Evolutionary conservation across 495 filamentous ascomycete genomes (phyloP).

Genomic region (Trichoderma virens): DNA sequence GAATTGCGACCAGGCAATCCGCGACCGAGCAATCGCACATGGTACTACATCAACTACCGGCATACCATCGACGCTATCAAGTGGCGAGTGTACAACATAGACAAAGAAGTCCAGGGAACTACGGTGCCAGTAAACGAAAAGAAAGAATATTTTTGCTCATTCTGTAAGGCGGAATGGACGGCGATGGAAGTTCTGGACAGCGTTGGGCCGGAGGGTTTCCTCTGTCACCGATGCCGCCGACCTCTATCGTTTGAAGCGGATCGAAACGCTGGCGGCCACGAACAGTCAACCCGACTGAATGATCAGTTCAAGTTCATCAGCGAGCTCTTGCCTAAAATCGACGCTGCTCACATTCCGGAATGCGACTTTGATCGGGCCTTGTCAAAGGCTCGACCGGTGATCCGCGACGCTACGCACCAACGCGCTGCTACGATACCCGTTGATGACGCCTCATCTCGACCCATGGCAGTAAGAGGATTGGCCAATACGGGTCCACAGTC

Average conservation of each 20-base stretch:
- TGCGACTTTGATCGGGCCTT: conserved; percentile 80
- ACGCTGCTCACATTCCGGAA: conserved; percentile 71
- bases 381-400: conserved; percentile 48
- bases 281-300: conserved; percentile 80
- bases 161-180: conserved; percentile 75
- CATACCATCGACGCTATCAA: conserved; percentile 95
- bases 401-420: conserved; percentile 53
- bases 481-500: conserved; percentile 58
- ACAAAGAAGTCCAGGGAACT: conserved; percentile 73
- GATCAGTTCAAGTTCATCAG: conserved; percentile 79
- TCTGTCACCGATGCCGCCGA: conserved; percentile 73
- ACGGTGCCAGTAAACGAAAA: conserved; percentile 73
- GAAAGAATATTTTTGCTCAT: conserved; percentile 82
- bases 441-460: conserved; percentile 35
- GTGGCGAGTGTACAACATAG: conserved; percentile 77
- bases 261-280: conserved; percentile 62
- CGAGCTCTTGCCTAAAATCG: conserved; percentile 77
- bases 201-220: conserved; percentile 58
- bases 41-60: conserved; percentile 95
- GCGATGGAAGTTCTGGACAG: conserved; percentile 77
- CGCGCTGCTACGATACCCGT: conserved; percentile 47
- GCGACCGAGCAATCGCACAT: conserved; percentile 45
- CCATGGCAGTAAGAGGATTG: conserved; percentile 64
- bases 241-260: conserved; percentile 62
- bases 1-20: neutral